A percentile compares a stretch with the other conserved stretches of the same genome.
Evolutionary conservation across 2,329 filamentous ascomycete species (phyloP).

Genomic region (Aspergillus pseudoterreus): DNA sequence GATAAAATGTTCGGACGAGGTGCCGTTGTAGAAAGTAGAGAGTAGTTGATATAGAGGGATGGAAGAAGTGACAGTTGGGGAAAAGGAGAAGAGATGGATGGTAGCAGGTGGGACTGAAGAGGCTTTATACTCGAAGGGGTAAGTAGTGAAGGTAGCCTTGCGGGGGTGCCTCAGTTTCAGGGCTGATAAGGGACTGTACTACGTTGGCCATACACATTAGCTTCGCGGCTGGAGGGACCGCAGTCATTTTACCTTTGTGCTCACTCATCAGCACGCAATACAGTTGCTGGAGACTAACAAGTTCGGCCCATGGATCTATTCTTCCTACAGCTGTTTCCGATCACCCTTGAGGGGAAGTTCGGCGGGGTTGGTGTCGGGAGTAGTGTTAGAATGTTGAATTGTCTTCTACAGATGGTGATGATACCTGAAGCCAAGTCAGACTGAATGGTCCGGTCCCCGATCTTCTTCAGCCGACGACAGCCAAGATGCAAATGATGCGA

Average conservation of each 20-base stretch:
- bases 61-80: background rate
- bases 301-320: conserved; percentile 1
- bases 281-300: too few species aligned
- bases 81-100: background rate
- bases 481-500: background rate
- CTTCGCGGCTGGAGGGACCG: background rate
- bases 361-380: too few species aligned
- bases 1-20: background rate
- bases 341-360: too few species aligned
- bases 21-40: background rate
- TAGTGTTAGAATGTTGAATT: too few species aligned
- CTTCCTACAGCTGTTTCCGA: too few species aligned
- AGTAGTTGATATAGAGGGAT: background rate
- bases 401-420: too few species aligned
- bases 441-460: background rate
- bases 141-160: background rate
- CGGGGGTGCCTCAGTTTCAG: conserved; percentile 8
- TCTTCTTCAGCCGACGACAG: background rate
- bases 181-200: conserved; percentile 7
- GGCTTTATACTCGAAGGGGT: conserved; percentile 7
- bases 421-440: background rate
- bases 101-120: conserved; percentile 7
- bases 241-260: background rate
- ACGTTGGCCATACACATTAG: conserved; percentile 1
- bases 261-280: too few species aligned